These are phyloP conservation scores for Senecio squalidus DNA, from an alignment of 140 eudicot genomes.

Conservation along the genomic window DNA sequence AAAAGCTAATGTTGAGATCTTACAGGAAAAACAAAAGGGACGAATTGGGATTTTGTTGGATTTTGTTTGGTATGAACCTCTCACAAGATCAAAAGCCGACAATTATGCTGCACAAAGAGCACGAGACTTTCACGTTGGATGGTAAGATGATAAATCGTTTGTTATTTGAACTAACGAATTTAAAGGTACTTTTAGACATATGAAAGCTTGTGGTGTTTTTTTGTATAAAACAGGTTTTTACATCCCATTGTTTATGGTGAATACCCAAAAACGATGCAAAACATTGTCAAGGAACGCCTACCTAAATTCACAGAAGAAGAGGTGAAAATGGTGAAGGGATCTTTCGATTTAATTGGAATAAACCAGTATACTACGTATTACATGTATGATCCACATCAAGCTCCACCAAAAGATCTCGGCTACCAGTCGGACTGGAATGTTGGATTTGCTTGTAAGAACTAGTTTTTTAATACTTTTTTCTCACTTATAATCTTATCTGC, in stretches of 20 bases:
- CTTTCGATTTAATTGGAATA: conserved; percentile 72
- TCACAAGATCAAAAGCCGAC: conserved; percentile 63
- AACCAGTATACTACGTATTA: conserved; percentile 87
- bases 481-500: not conserved
- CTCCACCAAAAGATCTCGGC: conserved; percentile 45
- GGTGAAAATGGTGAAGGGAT: conserved; percentile 79
- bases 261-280: conserved; percentile 85
- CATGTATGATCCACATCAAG: conserved; percentile 47
- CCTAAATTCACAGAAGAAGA: conserved; percentile 74
- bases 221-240: conserved; percentile 53
- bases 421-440: conserved; percentile 79
- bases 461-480: not conserved
- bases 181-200: not conserved
- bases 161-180: not conserved
- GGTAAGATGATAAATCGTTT: conserved; percentile 31
- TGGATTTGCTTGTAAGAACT: conserved; percentile 76
- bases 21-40: conserved; percentile 72
- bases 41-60: conserved; percentile 82
- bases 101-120: conserved; percentile 90
- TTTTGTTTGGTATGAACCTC: conserved; percentile 95
- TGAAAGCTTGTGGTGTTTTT: not conserved
- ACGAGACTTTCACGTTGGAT: conserved; percentile 85
- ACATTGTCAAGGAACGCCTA: conserved; percentile 63
- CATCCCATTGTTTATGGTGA: conserved; percentile 90
- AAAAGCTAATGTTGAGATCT: too few relatives aligned